Evolutionary conservation across 805 yeast species (phyloP).

Genomic region (Phaffomyces thermotolerans): DNA sequence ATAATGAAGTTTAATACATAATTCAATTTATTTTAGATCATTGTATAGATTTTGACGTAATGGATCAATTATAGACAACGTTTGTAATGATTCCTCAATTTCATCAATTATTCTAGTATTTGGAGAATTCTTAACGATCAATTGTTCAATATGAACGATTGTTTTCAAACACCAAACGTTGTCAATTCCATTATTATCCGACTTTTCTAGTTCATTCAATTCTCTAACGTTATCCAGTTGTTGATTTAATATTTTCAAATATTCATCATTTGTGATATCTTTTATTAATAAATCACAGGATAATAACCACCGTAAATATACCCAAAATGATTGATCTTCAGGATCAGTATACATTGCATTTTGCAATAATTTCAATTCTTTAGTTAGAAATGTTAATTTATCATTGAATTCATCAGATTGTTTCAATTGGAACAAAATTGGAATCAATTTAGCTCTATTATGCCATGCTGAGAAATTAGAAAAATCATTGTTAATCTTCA

Average conservation of each 20-base stretch:
- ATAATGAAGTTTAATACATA: constrained; percentile 24
- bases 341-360: constrained; percentile 91
- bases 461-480: constrained; percentile 97
- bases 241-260: constrained; percentile 32
- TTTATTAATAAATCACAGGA: constrained; percentile 27
- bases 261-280: constrained; percentile 24
- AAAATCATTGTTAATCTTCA: constrained; percentile 72
- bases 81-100: constrained; percentile 30
- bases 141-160: constrained; percentile 38
- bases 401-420: constrained; percentile 24
- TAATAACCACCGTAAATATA: constrained; percentile 76
- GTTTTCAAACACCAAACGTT: constrained; percentile 74
- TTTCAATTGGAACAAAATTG: constrained; percentile 34
- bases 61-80: constrained; percentile 53
- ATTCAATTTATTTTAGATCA: constrained; percentile 23
- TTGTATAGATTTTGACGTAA: constrained; percentile 53
- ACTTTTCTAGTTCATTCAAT: constrained; percentile 60
- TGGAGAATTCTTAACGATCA: constrained; percentile 19
- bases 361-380: constrained; percentile 62
- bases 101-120: constrained; percentile 19
- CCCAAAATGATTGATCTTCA: constrained; percentile 91
- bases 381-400: constrained; percentile 30
- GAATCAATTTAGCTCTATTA: constrained; percentile 67
- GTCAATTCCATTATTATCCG: constrained; percentile 47
- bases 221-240: constrained; percentile 48